These are phyloP conservation scores for Boletus edulis DNA, from an alignment of 768 basidiomycete genomes.

Conservation along the genomic window DNA sequence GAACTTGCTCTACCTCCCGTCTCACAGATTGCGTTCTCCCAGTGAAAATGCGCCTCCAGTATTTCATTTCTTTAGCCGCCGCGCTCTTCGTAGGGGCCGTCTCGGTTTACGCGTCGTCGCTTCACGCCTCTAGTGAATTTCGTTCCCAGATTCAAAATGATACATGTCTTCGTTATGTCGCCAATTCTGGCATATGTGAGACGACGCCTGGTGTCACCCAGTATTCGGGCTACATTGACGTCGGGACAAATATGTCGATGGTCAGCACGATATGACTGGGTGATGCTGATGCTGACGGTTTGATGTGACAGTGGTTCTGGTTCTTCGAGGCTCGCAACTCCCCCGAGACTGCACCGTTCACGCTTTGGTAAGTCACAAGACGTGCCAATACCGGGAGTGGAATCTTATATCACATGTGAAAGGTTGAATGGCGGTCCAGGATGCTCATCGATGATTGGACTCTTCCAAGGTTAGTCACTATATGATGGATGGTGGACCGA, in stretches of 20 bases:
- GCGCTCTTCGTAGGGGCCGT: neutral
- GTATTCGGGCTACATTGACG: conserved; percentile 60
- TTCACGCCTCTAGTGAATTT: neutral
- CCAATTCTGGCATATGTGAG: conserved; percentile 63
- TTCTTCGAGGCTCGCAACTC: conserved; percentile 64
- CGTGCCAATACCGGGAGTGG: too few relatives aligned
- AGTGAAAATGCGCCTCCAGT: conserved; percentile 14
- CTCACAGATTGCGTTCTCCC: neutral
- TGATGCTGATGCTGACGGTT: neutral
- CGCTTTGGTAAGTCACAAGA: conserved; percentile 46
- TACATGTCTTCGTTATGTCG: conserved; percentile 45
- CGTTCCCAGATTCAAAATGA: conserved; percentile 19
- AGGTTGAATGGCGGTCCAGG: conserved; percentile 64
- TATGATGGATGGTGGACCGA: neutral
- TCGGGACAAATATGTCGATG: conserved; percentile 58
- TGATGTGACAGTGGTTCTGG: conserved; percentile 60
- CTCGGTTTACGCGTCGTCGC: neutral
- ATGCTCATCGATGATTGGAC: conserved; percentile 61
- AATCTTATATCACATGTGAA: neutral
- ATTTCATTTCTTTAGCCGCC: neutral
- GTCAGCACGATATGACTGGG: conserved; percentile 29
- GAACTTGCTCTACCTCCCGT: too few relatives aligned
- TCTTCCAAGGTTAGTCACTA: conserved; percentile 51
- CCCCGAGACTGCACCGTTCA: conserved; percentile 63
- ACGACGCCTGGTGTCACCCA: conserved; percentile 62